Conservation (phyloP, 176 grass and related monocot genomes). For the Leersia perrieri region DNA sequence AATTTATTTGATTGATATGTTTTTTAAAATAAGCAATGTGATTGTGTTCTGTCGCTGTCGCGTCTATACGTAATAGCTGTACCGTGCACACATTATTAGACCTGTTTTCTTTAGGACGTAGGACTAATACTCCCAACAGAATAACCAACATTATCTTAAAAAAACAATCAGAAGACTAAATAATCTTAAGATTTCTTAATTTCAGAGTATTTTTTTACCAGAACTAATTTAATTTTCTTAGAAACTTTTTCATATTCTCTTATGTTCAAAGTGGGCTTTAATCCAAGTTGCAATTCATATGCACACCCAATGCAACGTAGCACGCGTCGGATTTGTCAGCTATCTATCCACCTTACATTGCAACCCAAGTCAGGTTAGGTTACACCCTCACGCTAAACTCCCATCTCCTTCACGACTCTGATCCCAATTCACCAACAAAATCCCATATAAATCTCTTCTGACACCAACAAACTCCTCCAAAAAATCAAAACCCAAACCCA, state of each 20-base stretch:
- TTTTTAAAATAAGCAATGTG: not conserved
- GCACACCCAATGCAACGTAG: not conserved
- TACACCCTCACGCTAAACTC: slow-evolving; percentile 3
- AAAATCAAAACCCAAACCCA: not conserved
- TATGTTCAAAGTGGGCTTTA: no score
- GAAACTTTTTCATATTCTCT: no score
- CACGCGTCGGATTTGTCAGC: not conserved
- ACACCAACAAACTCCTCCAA: not conserved
- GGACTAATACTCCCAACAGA: no score
- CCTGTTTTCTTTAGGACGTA: not conserved
- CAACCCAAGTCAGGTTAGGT: not conserved
- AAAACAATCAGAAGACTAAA: not conserved
- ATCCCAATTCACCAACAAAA: not conserved
- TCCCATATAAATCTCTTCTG: not conserved
- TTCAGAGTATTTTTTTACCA: no score
- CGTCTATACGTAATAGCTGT: not conserved
- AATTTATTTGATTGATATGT: not conserved
- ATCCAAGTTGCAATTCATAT: no score
- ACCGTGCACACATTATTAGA: not conserved
- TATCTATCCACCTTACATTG: not conserved
- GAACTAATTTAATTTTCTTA: no score
- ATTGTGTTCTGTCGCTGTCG: not conserved
- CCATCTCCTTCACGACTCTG: not conserved
- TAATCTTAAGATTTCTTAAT: not conserved
- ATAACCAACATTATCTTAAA: no score